These are phyloP conservation scores for Yamadazyma jaroonii DNA, from an alignment of 1,139 yeast genomes.

Conservation along the genomic window DNA sequence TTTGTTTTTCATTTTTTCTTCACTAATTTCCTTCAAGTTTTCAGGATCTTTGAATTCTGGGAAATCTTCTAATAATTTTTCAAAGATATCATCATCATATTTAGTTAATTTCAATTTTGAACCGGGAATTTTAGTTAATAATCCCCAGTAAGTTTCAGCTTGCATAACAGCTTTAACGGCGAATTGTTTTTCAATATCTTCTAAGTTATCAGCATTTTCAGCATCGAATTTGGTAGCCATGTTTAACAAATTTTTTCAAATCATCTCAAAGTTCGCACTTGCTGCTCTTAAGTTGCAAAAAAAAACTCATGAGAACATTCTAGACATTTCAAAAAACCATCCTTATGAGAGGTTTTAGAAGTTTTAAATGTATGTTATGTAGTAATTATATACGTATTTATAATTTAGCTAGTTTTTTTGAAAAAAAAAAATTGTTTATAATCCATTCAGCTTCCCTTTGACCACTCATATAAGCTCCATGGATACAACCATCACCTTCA, in stretches of 20 bases:
- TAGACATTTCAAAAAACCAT: neutral
- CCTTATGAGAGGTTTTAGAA: neutral
- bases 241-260: conserved; percentile 2
- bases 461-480: conserved; percentile 76
- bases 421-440: conserved; percentile 6
- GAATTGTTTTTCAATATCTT: conserved; percentile 87
- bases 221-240: conserved; percentile 43
- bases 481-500: conserved; percentile 84
- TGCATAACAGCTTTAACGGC: conserved; percentile 97
- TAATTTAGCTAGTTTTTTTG: conserved; percentile 1
- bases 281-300: neutral
- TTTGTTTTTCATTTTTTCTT: conserved; percentile 78
- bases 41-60: conserved; percentile 75
- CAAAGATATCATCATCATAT: conserved; percentile 79
- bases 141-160: conserved; percentile 90
- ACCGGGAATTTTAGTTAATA: conserved; percentile 73
- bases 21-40: conserved; percentile 57
- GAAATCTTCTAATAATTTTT: conserved; percentile 65
- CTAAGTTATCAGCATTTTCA: conserved; percentile 57
- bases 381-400: neutral
- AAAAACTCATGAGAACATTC: neutral
- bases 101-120: conserved; percentile 74
- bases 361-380: no score
- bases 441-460: conserved; percentile 61
- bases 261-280: neutral